These are phyloP conservation scores for Blastomyces gilchristii DNA, from an alignment of 2,329 filamentous ascomycete genomes.

Conservation along the genomic window DNA sequence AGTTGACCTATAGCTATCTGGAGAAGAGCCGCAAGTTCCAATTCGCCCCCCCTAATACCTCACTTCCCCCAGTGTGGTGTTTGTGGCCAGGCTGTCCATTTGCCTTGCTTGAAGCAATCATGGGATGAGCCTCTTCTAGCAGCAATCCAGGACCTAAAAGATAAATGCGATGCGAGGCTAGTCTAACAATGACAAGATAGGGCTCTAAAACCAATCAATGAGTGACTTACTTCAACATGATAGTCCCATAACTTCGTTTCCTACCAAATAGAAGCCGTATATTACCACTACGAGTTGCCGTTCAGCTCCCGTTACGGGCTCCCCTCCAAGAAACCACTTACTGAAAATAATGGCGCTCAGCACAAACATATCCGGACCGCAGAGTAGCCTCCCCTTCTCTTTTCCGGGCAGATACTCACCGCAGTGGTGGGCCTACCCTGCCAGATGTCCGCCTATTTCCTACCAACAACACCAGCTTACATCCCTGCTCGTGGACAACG, in stretches of 20 bases:
- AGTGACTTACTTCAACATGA: not conserved
- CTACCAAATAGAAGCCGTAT: not conserved
- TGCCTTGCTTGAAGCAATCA: too few species aligned
- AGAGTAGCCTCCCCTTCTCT: not conserved
- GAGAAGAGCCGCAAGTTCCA: not conserved
- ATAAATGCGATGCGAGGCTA: not conserved
- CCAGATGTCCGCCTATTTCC: not conserved
- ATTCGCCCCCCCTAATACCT: not conserved
- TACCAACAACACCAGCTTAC: too few species aligned
- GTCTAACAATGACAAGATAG: not conserved
- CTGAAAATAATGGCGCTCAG: not conserved
- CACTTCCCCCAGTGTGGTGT: not conserved
- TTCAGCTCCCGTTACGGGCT: not conserved
- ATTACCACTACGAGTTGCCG: not conserved
- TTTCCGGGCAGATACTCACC: not conserved
- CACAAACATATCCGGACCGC: not conserved
- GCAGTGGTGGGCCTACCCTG: not conserved
- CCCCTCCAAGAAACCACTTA: not conserved
- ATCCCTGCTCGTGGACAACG: too few species aligned
- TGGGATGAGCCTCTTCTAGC: too few species aligned
- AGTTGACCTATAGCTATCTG: not conserved
- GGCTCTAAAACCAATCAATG: not conserved
- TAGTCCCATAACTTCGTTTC: not conserved
- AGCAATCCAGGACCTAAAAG: not conserved
- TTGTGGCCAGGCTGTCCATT: not conserved